These are phyloP conservation scores for Diaporthe citri DNA, from an alignment of 2,329 filamentous ascomycete species.

Conservation along the genomic window DNA sequence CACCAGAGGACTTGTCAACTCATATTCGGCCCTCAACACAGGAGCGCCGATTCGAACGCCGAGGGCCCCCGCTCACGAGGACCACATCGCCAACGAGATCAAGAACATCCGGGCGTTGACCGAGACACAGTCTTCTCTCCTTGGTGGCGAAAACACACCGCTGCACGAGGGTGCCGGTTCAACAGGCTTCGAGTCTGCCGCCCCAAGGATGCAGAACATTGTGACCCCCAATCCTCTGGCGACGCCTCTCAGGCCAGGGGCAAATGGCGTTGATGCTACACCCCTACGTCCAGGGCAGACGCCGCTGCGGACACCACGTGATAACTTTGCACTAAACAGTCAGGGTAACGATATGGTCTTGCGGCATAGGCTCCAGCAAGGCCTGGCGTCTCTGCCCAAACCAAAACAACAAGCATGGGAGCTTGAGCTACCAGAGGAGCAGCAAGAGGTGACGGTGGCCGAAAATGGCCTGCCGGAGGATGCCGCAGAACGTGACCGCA, in stretches of 20 bases:
- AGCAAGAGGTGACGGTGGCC: slow-evolving; percentile 67
- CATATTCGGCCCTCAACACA: slow-evolving; percentile 85
- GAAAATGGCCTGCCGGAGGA: slow-evolving; percentile 61
- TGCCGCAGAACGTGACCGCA: slow-evolving; percentile 80
- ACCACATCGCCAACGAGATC: slow-evolving; percentile 96
- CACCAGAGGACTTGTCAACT: slow-evolving; percentile 86
- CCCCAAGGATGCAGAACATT: slow-evolving; percentile 82
- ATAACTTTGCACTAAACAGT: slow-evolving; percentile 86
- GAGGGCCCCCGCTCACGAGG: slow-evolving; percentile 90
- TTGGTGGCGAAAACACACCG: slow-evolving; percentile 94
- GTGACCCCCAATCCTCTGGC: slow-evolving; percentile 97
- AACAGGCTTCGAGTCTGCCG: slow-evolving; percentile 88
- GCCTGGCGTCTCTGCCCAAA: slow-evolving; percentile 87
- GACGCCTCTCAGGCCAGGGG: slow-evolving; percentile 80
- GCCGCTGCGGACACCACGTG: slow-evolving; percentile 87
- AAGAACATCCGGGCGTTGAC: slow-evolving; percentile 92
- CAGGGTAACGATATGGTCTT: slow-evolving; percentile 74
- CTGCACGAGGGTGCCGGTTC: slow-evolving; percentile 85
- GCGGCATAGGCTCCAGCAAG: slow-evolving; percentile 76
- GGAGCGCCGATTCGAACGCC: slow-evolving; percentile 93
- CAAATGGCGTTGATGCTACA: slow-evolving; percentile 76
- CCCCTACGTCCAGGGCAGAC: slow-evolving; percentile 80
- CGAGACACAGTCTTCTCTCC: slow-evolving; percentile 90
- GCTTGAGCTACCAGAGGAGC: slow-evolving; percentile 88
- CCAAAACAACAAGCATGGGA: slow-evolving; percentile 97